Percentiles rank a stretch among this genome's conserved stretches.
These are phyloP conservation scores for Eucalyptus decipiens DNA, from an alignment of 345 rosid species.

Conservation along the genomic window DNA sequence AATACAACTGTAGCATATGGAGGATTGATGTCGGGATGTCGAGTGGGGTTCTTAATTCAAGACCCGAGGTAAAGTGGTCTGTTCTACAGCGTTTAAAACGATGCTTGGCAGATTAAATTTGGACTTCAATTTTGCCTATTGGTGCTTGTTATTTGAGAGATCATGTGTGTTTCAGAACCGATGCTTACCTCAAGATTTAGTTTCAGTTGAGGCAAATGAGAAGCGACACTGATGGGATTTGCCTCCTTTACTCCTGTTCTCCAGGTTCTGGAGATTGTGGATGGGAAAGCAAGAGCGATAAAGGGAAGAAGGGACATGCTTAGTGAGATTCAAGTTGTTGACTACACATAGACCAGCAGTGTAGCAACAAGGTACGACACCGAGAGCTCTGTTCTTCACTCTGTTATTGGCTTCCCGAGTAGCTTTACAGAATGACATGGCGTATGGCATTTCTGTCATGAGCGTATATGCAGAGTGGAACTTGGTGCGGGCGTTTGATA, in stretches of 20 bases:
- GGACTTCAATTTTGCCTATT: neutral
- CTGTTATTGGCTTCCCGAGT: neutral
- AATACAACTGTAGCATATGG: slow-evolving; percentile 81
- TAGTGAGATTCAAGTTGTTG: slow-evolving; percentile 40
- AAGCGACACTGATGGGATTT: neutral
- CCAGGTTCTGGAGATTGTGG: slow-evolving; percentile 79
- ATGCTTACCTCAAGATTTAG: neutral
- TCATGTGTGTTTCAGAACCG: neutral
- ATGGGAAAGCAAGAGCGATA: slow-evolving; percentile 54
- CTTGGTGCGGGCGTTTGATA: neutral
- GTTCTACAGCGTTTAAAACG: neutral
- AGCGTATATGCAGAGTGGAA: neutral
- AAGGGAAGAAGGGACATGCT: slow-evolving; percentile 34
- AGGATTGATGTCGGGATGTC: slow-evolving; percentile 96
- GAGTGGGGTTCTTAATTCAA: slow-evolving; percentile 77
- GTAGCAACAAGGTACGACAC: neutral
- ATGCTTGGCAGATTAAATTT: neutral
- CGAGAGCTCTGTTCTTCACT: neutral
- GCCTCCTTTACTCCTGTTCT: neutral
- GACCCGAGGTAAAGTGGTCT: slow-evolving; percentile 68
- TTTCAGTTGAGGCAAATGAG: neutral
- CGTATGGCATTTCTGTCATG: neutral
- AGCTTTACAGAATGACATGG: neutral
- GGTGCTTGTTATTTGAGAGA: neutral
- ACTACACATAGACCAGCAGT: slow-evolving; percentile 17